A percentile compares a stretch with the other conserved stretches of the same genome.
Conservation (phyloP, 805 yeast genomes). For the Candida namnaoensis region DNA sequence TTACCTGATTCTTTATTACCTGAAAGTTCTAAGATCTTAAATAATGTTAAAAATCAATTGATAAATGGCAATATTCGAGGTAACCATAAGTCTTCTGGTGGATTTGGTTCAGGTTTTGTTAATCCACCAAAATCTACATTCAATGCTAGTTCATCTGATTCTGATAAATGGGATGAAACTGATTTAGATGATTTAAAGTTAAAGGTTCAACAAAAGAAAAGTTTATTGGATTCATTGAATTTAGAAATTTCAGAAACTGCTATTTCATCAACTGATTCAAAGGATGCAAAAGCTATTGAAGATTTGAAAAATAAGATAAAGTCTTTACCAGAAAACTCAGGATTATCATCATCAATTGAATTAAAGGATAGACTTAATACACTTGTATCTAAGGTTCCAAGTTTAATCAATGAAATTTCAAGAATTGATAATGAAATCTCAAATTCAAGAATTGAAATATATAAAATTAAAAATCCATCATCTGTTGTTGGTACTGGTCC, state of each 20-base stretch:
- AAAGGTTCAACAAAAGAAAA: slow-evolving; percentile 61
- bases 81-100: slow-evolving; percentile 1
- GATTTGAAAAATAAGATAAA: slow-evolving; percentile 52
- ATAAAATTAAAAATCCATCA: slow-evolving; percentile 59
- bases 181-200: slow-evolving; percentile 48
- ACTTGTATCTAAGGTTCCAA: slow-evolving; percentile 42
- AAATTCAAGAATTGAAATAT: slow-evolving; percentile 53
- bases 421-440: slow-evolving; percentile 60
- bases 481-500: slow-evolving; percentile 77
- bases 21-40: slow-evolving; percentile 69
- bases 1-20: slow-evolving; percentile 89
- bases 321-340: slow-evolving; percentile 29
- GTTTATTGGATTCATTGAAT: slow-evolving; percentile 62
- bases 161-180: slow-evolving; percentile 45
- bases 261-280: slow-evolving; percentile 18
- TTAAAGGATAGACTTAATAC: slow-evolving; percentile 22
- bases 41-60: slow-evolving; percentile 55
- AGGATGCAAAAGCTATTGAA: slow-evolving; percentile 50
- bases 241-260: slow-evolving; percentile 35
- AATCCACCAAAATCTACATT: slow-evolving; percentile 32
- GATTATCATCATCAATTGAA: slow-evolving; percentile 26
- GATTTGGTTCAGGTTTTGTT: slow-evolving; percentile 4
- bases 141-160: slow-evolving; percentile 66
- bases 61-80: slow-evolving; percentile 3
- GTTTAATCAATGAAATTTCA: slow-evolving; percentile 50